phyloP scores from a whole-genome alignment of 495 filamentous ascomycete species.

The Niebla homalea region DNA sequence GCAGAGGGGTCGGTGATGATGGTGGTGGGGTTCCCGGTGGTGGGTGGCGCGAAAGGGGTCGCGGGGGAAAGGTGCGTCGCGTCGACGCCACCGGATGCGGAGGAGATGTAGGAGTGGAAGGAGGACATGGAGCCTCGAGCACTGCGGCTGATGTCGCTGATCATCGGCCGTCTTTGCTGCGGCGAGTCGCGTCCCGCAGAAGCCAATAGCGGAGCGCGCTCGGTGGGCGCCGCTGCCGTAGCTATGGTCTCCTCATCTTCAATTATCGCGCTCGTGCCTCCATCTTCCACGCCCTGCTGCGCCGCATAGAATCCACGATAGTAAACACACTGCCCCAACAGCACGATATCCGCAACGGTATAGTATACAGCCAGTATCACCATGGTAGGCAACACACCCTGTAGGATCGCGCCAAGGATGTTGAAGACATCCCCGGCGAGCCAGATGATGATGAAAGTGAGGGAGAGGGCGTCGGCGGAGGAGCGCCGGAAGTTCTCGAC shows the following conservation, averaged over 20 bases:
- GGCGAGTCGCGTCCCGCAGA: background rate
- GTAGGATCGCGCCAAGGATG: constrained; percentile 80
- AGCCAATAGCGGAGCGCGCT: constrained; percentile 15
- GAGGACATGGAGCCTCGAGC: constrained; percentile 16
- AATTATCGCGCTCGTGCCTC: background rate
- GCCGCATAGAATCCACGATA: constrained; percentile 70
- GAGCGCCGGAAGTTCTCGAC: constrained; percentile 82
- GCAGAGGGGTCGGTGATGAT: background rate
- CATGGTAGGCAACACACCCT: constrained; percentile 93
- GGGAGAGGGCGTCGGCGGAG: constrained; percentile 78
- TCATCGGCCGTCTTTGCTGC: background rate
- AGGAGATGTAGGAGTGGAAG: constrained; percentile 15
- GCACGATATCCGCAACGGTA: constrained; percentile 80
- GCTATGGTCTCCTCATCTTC: constrained; percentile 6
- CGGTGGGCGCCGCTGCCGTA: constrained; percentile 4
- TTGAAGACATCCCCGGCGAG: constrained; percentile 92
- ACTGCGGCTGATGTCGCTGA: constrained; percentile 4
- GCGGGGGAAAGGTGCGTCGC: constrained; percentile 68
- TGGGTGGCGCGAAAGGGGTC: constrained; percentile 49
- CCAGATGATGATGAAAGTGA: constrained; percentile 86
- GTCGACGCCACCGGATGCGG: constrained; percentile 26
- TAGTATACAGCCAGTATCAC: constrained; percentile 91
- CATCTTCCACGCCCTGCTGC: constrained; percentile 28
- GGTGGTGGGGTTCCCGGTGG: constrained; percentile 12
- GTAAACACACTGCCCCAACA: constrained; percentile 83